Percentiles rank a stretch among this genome's conserved stretches.
Conservation (phyloP, 768 basidiomycete species). For the Termitomyces sp. region DNA sequence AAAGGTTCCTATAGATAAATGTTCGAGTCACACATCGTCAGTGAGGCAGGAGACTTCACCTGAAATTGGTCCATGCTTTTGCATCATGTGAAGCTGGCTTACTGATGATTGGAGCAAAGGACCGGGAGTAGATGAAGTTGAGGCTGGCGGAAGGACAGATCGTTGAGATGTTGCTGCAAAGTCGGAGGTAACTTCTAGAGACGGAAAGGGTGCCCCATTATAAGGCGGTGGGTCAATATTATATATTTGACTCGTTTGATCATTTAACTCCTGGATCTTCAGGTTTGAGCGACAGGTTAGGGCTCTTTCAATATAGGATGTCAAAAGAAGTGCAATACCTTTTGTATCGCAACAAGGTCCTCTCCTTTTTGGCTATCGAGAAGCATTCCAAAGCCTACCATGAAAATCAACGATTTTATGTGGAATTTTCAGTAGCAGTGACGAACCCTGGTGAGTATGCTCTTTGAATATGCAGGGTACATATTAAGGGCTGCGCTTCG, state of each 20-base stretch:
- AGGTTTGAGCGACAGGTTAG: background rate
- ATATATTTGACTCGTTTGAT: background rate
- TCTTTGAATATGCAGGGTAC: background rate
- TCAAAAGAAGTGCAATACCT: background rate
- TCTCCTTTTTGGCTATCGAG: conserved; percentile 1
- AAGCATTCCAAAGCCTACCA: conserved; percentile 3
- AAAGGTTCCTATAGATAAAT: conserved; percentile 29
- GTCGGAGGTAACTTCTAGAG: background rate
- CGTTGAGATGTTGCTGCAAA: background rate
- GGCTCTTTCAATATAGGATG: background rate
- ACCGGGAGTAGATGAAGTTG: background rate
- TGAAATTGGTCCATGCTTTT: conserved; percentile 4
- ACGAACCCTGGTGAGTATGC: background rate
- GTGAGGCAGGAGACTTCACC: background rate
- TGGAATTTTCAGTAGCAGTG: background rate
- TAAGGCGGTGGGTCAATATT: conserved; percentile 10
- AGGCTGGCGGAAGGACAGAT: background rate
- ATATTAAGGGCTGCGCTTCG: conserved; percentile 5
- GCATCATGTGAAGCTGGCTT: conserved; percentile 11
- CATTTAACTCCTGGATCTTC: background rate
- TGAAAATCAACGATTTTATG: background rate
- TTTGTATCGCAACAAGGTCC: background rate
- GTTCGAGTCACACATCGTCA: background rate
- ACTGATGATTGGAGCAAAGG: background rate
- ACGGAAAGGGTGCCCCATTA: background rate